phyloP scores from a whole-genome alignment of 1,284 basidiomycete species.

The Cryptococcus sp. region DNA sequence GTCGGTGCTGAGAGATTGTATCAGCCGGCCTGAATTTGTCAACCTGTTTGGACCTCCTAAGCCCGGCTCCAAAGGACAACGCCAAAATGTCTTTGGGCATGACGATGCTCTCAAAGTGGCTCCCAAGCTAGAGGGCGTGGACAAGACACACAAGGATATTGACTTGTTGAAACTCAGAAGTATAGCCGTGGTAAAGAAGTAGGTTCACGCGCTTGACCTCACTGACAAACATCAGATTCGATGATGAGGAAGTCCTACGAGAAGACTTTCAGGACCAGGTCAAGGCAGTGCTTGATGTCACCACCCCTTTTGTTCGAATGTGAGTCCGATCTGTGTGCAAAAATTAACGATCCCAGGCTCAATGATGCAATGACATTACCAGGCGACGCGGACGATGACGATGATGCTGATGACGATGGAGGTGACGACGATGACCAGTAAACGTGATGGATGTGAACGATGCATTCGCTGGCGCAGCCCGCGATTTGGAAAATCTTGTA shows the following conservation, averaged over 20 bases:
- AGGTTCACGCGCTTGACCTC: slow-evolving; percentile 27
- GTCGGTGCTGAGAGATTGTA: slow-evolving; percentile 59
- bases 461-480: not conserved
- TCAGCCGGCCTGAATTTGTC: slow-evolving; percentile 64
- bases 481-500: no score
- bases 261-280: slow-evolving; percentile 64
- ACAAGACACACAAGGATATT: slow-evolving; percentile 76
- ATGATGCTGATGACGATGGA: slow-evolving; percentile 5
- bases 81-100: slow-evolving; percentile 70
- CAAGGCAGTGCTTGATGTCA: slow-evolving; percentile 55
- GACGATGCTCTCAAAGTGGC: slow-evolving; percentile 80
- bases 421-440: slow-evolving; percentile 5
- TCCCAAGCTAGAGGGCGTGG: slow-evolving; percentile 67
- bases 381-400: slow-evolving; percentile 21
- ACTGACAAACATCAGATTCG: slow-evolving; percentile 55
- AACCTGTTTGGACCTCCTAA: slow-evolving; percentile 65
- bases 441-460: slow-evolving; percentile 1
- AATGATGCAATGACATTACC: slow-evolving; percentile 63
- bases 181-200: slow-evolving; percentile 67
- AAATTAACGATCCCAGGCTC: slow-evolving; percentile 50
- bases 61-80: slow-evolving; percentile 58
- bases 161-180: slow-evolving; percentile 78
- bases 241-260: slow-evolving; percentile 65
- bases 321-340: slow-evolving; percentile 47
- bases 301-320: slow-evolving; percentile 77